Base-by-base conservation (phyloP, 331 rosid species). In the Telfairia occidentalis region DNA sequence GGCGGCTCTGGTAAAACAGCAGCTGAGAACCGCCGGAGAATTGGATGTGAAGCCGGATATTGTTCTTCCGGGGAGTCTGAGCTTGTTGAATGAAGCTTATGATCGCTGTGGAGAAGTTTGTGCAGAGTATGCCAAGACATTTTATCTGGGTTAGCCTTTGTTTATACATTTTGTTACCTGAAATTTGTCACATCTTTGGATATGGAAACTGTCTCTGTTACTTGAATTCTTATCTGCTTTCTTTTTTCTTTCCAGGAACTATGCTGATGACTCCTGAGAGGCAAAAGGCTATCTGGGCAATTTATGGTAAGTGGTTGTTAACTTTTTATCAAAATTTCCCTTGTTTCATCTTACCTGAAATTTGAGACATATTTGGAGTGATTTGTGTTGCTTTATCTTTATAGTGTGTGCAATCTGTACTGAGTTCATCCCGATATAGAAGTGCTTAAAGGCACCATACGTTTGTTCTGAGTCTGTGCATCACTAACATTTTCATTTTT, bases 41-140 rank as follows among this genome's bases (percentile, higher is more conserved):
- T 73, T 86, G 78, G 90, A 80, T 29, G 87, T 79, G 75, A 90
- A 87, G 42, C 89, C 87, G 0, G 89, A 85, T 82, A 82, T 89
- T 74, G 38, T 63, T 82, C 78, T 85, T 45, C 97, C 92, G 0
- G 96, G 92, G 79, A 85, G 78, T 82, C 63, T 81, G 81, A 50
- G 88, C 76, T 83, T 91, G 92, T 79, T 92, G 82, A 86, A 75
- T 35, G 97, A 92, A 82, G 96, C 97, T 32, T 92, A 90, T 82
- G 94, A 87, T 12, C 92, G 98, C 12, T 92, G 98, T 71, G 90
- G 97, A 66, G 91, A 92, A 86, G 83, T 92, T 70, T 92, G 98
- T 26, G 96, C 93, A 5, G 98, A 92, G 84, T 92, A 92, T 80
- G 98, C 98, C 34, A 92, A 92, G 81, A 92, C 98, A 9, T 92